Base-by-base conservation (phyloP, 306 rosid species). In the Hylodesmum podocarpum region DNA sequence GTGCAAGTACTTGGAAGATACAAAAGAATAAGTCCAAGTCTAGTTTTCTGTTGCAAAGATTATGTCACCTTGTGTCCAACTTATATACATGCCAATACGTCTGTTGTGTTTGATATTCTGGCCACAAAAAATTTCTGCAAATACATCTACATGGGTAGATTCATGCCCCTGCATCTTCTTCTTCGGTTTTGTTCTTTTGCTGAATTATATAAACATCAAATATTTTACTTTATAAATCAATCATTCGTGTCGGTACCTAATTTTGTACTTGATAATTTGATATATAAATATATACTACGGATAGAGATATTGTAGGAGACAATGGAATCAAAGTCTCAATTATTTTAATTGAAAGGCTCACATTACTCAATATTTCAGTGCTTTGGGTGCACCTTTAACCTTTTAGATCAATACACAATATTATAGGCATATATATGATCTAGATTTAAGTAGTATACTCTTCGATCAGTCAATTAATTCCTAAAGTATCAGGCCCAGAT, bases 191-290 rank as follows among this genome's bases (percentile, higher is more conserved):
- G 43, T 79, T 36, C 55, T 49, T 61, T 64, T 50, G 29, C 44
- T 47, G 2, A 2, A 28, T 71, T 29, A 18, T 29, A 51, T 72
- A 28, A 5, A 44, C 12, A 3, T 4, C 13, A 41, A 73, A n/a
- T 74, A 12, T n/a, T 61, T 73, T 6, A 27, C 2, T 59, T 59
- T 4, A 1, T 50, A 70, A 24, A n/a, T 61, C 31, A 61, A 44
- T 44, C 47, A 22, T 70, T 24, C 5, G 11, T 72, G 79, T 80
- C 75, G 83, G 83, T 72, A 51, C 69, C 75, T 28, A 80, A 72
- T 72, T 64, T 55, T 51, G 79, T 53, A 71, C 61, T 29, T 67
- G 59, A 37, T 49, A 50, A 36, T 4, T 36, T 54, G 33, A 14
- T 14, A 58, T n/a, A n/a, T n/a, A n/a, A n/a, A n/a, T n/a, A n/a